Conservation (phyloP, 306 rosid genomes). For the Carpinus fangiana region DNA sequence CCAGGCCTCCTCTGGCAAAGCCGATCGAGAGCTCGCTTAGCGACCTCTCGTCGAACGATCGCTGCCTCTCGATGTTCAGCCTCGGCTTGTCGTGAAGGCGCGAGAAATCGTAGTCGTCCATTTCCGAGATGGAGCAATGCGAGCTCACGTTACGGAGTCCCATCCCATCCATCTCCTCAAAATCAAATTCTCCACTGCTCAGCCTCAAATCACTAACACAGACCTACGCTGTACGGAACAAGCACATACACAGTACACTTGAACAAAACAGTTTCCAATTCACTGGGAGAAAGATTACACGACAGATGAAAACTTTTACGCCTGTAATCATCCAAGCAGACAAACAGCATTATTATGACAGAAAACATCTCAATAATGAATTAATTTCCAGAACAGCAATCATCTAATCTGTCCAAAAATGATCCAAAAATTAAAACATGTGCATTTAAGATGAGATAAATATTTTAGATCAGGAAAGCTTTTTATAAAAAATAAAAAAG, state of each 20-base stretch:
- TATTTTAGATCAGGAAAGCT: too few species aligned
- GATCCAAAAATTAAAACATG: too few species aligned
- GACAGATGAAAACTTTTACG: neutral
- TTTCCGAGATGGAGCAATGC: slow-evolving; percentile 71
- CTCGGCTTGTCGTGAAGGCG: slow-evolving; percentile 73
- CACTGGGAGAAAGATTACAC: neutral
- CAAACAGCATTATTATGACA: too few species aligned
- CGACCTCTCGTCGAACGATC: slow-evolving; percentile 93
- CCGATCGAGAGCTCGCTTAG: slow-evolving; percentile 78
- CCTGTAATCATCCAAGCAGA: too few species aligned
- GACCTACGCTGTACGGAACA: slow-evolving; percentile 22
- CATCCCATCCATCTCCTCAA: slow-evolving; percentile 58
- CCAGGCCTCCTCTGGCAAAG: slow-evolving; percentile 54
- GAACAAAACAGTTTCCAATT: slow-evolving; percentile 16
- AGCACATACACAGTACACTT: neutral
- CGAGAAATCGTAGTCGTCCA: slow-evolving; percentile 74
- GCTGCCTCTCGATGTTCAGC: slow-evolving; percentile 79
- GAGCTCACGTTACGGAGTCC: slow-evolving; percentile 76
- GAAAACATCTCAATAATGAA: too few species aligned
- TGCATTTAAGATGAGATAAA: too few species aligned
- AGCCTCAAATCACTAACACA: slow-evolving; percentile 11
- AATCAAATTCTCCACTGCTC: slow-evolving; percentile 22
- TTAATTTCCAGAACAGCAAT: too few species aligned
- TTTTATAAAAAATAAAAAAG: too few species aligned
- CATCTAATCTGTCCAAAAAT: too few species aligned